Evolutionary conservation across 768 basidiomycete species (phyloP).

Genomic region (Leucosporidium creatinivorum): DNA sequence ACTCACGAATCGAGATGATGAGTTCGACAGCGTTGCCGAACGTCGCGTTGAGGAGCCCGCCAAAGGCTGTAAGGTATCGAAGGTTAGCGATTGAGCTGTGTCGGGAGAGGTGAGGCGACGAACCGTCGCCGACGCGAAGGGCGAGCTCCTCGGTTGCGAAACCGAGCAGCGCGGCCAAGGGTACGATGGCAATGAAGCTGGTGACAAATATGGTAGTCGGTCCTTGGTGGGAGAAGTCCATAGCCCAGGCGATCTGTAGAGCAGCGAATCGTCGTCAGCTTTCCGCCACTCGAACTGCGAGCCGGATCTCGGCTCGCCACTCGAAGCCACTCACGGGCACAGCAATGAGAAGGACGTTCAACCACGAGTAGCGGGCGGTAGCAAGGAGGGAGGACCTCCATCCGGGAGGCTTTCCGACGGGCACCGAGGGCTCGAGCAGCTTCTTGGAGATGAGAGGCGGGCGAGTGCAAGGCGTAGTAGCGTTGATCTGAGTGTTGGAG

Average conservation of each 20-base stretch:
- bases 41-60: slow-evolving; percentile 65
- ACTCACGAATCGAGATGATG: slow-evolving; percentile 26
- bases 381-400: slow-evolving; percentile 17
- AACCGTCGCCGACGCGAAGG: slow-evolving; percentile 56
- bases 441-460: slow-evolving; percentile 18
- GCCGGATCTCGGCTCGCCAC: too few species aligned
- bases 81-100: slow-evolving; percentile 52
- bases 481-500: not conserved
- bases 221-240: slow-evolving; percentile 24
- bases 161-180: slow-evolving; percentile 70
- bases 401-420: slow-evolving; percentile 18
- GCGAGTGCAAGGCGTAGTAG: not conserved
- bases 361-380: slow-evolving; percentile 29
- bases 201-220: slow-evolving; percentile 45
- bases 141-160: slow-evolving; percentile 83
- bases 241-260: slow-evolving; percentile 30
- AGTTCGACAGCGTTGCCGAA: slow-evolving; percentile 34
- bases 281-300: not conserved
- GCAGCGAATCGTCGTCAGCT: not conserved
- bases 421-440: slow-evolving; percentile 22
- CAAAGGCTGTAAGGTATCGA: not conserved
- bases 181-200: slow-evolving; percentile 73
- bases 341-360: slow-evolving; percentile 35
- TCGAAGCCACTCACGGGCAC: slow-evolving; percentile 26
- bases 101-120: not conserved